Conservation (phyloP, 1,284 basidiomycete species). For the Farysia itapuensis region DNA sequence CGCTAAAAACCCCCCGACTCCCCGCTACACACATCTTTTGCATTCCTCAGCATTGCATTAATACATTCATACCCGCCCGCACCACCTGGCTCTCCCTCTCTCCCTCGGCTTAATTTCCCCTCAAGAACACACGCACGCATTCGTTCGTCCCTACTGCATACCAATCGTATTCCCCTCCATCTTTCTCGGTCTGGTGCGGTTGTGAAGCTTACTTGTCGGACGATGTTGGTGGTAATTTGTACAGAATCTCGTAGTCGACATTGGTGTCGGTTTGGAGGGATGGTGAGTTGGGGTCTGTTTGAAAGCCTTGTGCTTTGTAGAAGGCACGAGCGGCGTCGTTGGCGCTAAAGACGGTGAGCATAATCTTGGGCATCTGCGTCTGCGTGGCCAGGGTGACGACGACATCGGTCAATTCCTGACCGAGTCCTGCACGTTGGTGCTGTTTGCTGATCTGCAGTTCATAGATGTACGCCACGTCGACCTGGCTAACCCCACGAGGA, state of each 20-base stretch:
- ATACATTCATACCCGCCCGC: no score
- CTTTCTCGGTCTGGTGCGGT: not conserved
- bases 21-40: no score
- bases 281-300: constrained; percentile 63
- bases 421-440: constrained; percentile 26
- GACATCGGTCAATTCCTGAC: constrained; percentile 12
- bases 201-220: no score
- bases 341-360: constrained; percentile 34
- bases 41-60: no score
- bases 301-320: constrained; percentile 17
- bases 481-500: constrained; percentile 11
- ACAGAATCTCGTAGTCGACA: constrained; percentile 31
- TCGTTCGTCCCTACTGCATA: no score
- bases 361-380: constrained; percentile 15
- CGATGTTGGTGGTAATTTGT: no score
- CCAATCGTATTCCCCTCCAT: constrained; percentile 8
- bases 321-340: constrained; percentile 15
- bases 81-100: no score
- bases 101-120: no score
- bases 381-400: constrained; percentile 6
- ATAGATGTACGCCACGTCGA: constrained; percentile 35
- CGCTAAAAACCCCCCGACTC: no score
- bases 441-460: constrained; percentile 16
- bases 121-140: no score
- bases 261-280: not conserved